Evolutionary conservation across 2,329 filamentous ascomycete genomes (phyloP), one percentile per base, ranked within the genome.

Genomic region (Cordyceps javanica): DNA sequence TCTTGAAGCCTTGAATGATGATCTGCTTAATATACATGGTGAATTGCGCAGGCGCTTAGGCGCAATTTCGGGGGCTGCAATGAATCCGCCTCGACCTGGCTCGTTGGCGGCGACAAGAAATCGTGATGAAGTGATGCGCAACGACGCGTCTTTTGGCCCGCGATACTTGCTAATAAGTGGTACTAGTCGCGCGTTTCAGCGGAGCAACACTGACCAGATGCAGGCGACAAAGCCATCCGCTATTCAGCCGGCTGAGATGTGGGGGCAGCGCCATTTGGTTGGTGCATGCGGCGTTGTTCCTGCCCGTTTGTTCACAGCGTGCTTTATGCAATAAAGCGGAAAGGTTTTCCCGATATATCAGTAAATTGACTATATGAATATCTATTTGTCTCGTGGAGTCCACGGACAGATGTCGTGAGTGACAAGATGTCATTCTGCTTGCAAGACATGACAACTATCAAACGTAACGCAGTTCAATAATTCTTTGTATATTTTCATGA

Each of bases 1-100:
- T 97, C 78, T 99, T 99, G 78, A 99, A 99, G 85, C 94, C 94
- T 75, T 99, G 94, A 71, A 99, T 97, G 74, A 97, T 97, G 73
- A 97, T 97, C 79, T 99, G 94, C 75, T 99, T 99, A 82, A 99
- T 97, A 79, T 95, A 94, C 92, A 97, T 96, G 70, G 67, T 79
- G 72, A 68, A 64, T 64, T 68, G 66, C 67, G 69, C 68, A 62
- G 67, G 69, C 70, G 70, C 72, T 68, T 61, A 61, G 64, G 71
- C 72, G 72, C 72, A 66, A 68, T 70, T 72, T 72, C 16, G 58
- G 26, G 49, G 32, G 42, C 19, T 34, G 28, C 32, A 34, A n/a
- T 30, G 19, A 46, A 41, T 41, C 32, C 49, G 49, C 42, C 56
- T 58, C 42, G 56, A 42, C 26, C 49, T 46, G 41, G 42, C 39